Base-by-base conservation (phyloP, 2,329 filamentous ascomycete genomes). In the Epichloe brachyelytri region DNA sequence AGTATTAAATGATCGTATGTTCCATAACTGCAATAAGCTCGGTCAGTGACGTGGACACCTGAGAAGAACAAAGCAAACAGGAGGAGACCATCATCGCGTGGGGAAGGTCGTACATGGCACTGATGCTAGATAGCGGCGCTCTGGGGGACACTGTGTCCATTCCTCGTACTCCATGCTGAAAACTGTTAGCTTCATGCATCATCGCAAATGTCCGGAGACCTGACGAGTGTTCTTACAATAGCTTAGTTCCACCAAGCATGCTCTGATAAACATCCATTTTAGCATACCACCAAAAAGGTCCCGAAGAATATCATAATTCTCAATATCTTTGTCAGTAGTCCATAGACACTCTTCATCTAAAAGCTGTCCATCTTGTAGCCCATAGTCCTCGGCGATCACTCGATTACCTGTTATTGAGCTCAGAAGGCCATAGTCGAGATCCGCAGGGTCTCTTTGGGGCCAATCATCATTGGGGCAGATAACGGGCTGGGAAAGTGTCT, bases 221-320 rank as follows among this genome's bases (percentile, higher is more conserved):
- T 19, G 22, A 14, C 10, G n/a, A 3, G 10, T 44, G 7, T 20
- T 30, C 48, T 46, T 72, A 95, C 88, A 96, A 83, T 45, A 94
- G 72, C 55, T 78, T 78, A 41, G 91, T 90, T 8, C 88, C 91
- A 57, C 90, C 93, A 22, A 97, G 72, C 54, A 96, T 80, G 63
- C 87, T 89, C 65, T 96, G 91, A 59, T 91, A 94, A 8, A 86
- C 81, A 64, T 97, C 93, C 73, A 96, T 93, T 66, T 95, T 95
- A 59, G 80, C 84, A 64, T 90, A 96, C 86, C 89, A 96, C 90
- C 91, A 98, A 63, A 86, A 5, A 97, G 69, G 67, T 97, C 93
- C 56, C 86, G 81, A 39, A 93, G 74, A 15, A 86, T 83, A 60
- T 93, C 86, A 60, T 86, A 95, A 40, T 79, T 82, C 55, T 88